A percentile compares a stretch with the other conserved stretches of the same genome.
Conservation (phyloP, 371 early-diverging fungal genomes). For the Mucor velutinosus region DNA sequence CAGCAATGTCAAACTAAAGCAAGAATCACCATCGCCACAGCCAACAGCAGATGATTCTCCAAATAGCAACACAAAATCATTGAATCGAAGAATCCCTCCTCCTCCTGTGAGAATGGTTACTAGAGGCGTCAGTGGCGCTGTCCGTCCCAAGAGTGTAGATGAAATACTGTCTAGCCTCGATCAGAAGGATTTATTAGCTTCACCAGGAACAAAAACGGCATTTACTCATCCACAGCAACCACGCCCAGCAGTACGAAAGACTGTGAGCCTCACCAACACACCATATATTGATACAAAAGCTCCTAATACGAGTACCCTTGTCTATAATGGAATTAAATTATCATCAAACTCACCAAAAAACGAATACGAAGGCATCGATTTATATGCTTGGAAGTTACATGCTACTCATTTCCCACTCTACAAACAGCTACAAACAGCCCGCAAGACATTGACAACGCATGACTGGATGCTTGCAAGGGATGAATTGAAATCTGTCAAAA, state of each 20-base stretch:
- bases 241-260: not conserved
- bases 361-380: conserved; percentile 33
- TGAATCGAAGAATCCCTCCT: conserved; percentile 45
- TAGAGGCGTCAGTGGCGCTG: conserved; percentile 69
- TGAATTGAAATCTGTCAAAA: conserved; percentile 76
- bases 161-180: conserved; percentile 57
- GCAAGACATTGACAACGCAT: conserved; percentile 73
- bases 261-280: not conserved
- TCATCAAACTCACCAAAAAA: conserved; percentile 33
- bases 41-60: not conserved
- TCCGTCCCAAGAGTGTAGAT: conserved; percentile 62
- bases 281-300: not conserved
- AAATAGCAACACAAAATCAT: not conserved
- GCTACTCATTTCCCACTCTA: conserved; percentile 73
- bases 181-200: not conserved
- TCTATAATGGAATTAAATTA: conserved; percentile 61
- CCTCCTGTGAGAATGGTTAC: conserved; percentile 78
- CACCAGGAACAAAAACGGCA: not conserved
- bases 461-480: conserved; percentile 90
- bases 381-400: conserved; percentile 76
- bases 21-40: conserved; percentile 7
- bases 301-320: conserved; percentile 65
- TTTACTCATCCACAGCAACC: not conserved
- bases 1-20: conserved; percentile 22
- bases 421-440: conserved; percentile 66